phyloP scores from a whole-genome alignment of 1,284 basidiomycete species.

The Volvariella surrecta region DNA sequence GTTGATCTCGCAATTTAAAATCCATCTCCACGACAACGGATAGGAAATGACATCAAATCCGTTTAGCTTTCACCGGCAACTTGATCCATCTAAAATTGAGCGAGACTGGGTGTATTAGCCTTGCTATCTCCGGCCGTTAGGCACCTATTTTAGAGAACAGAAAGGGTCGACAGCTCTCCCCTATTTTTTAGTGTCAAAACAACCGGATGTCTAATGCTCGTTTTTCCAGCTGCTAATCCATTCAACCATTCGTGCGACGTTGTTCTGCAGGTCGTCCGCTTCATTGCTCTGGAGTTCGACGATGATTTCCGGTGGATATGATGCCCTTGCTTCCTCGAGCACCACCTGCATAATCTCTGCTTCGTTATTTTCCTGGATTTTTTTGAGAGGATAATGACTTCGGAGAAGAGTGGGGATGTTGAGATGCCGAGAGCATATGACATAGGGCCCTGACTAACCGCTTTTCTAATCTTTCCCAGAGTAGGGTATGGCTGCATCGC shows the following conservation, averaged over 20 bases:
- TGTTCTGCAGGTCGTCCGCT: conserved; percentile 78
- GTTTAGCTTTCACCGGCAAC: too few relatives aligned
- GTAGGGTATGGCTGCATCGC: conserved; percentile 77
- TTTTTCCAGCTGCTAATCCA: conserved; percentile 82
- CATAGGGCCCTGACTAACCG: conserved; percentile 31
- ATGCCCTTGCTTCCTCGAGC: conserved; percentile 79
- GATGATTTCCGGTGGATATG: conserved; percentile 81
- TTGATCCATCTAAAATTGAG: too few relatives aligned
- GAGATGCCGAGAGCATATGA: too few relatives aligned
- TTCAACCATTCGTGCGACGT: conserved; percentile 74
- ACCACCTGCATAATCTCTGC: conserved; percentile 98
- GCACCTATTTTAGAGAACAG: too few relatives aligned
- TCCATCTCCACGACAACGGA: too few relatives aligned
- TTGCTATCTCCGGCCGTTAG: too few relatives aligned
- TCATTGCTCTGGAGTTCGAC: conserved; percentile 81
- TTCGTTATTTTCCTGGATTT: conserved; percentile 97
- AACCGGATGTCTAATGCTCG: conserved; percentile 27
- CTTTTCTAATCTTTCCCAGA: conserved; percentile 95
- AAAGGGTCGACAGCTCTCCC: too few relatives aligned
- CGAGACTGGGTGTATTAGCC: too few relatives aligned
- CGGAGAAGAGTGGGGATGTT: not conserved
- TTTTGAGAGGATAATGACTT: conserved; percentile 85
- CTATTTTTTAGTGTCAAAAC: too few relatives aligned
- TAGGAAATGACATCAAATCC: not conserved
- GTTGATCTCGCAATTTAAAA: too few relatives aligned